Evolutionary conservation across 2,329 filamentous ascomycete genomes (phyloP).

Genomic region (Fusarium tanahbumbuense): DNA sequence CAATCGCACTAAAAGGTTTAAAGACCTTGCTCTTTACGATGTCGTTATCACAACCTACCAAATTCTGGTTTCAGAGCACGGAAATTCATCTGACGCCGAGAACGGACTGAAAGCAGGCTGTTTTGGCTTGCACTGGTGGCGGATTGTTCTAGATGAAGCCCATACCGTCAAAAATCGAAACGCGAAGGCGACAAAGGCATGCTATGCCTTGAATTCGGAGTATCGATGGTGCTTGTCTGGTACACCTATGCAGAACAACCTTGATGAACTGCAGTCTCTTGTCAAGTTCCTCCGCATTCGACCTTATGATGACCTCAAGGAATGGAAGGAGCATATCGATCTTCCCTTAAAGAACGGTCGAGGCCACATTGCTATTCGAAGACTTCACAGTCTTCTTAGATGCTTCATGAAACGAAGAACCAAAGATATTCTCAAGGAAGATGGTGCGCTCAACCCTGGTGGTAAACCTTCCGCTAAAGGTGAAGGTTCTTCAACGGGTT

Average conservation of each 20-base stretch:
- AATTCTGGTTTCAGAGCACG: conserved; percentile 91
- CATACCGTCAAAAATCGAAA: conserved; percentile 99
- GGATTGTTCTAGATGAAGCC: conserved; percentile 94
- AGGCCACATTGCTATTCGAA: conserved; percentile 87
- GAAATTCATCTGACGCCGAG: conserved; percentile 70
- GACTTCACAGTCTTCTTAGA: conserved; percentile 84
- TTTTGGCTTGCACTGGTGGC: conserved; percentile 94
- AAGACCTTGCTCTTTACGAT: conserved; percentile 85
- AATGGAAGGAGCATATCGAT: conserved; percentile 94
- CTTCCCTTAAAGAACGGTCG: conserved; percentile 89
- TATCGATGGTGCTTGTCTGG: conserved; percentile 97
- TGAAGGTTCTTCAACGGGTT: conserved; percentile 69
- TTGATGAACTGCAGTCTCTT: conserved; percentile 94
- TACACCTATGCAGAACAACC: conserved; percentile 97
- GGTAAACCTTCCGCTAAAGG: conserved; percentile 70
- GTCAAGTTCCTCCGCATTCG: conserved; percentile 93
- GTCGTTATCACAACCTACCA: conserved; percentile 98
- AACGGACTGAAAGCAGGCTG: conserved; percentile 79
- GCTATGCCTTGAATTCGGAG: conserved; percentile 83
- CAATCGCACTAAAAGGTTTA: conserved; percentile 80
- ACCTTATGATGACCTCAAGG: conserved; percentile 85
- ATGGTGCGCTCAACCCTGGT: conserved; percentile 82
- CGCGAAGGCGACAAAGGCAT: conserved; percentile 93
- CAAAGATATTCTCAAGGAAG: conserved; percentile 94
- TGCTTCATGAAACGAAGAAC: conserved; percentile 99